Conservation (phyloP, 352 stramenopile genomes). For the Phytopythium chamaehyphon region DNA sequence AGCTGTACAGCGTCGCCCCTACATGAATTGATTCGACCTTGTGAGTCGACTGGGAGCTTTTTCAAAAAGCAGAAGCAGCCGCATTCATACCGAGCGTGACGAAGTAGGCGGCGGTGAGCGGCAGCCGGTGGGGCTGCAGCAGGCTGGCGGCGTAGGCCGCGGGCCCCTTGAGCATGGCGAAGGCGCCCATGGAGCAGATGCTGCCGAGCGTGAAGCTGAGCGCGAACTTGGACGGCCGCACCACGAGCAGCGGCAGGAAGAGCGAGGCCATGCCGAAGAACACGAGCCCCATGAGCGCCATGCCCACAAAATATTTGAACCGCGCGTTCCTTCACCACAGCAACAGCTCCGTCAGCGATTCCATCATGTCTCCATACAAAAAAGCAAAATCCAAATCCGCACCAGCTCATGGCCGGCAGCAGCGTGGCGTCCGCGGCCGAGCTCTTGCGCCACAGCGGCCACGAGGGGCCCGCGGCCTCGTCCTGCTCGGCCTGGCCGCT, state of each 20-base stretch:
- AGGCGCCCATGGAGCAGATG: constrained; percentile 66
- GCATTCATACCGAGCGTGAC: constrained; percentile 69
- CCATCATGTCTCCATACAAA: neutral
- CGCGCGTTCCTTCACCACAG: constrained; percentile 48
- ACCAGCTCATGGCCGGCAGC: constrained; percentile 60
- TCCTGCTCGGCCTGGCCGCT: constrained; percentile 32
- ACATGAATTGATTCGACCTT: no score
- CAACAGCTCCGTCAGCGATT: constrained; percentile 1
- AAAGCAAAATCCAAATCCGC: neutral
- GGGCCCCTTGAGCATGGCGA: constrained; percentile 76
- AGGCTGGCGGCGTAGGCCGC: constrained; percentile 49
- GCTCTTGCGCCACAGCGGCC: constrained; percentile 41
- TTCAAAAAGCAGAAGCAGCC: no score
- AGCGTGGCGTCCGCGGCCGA: constrained; percentile 24
- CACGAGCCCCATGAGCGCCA: constrained; percentile 61
- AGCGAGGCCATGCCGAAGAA: constrained; percentile 84
- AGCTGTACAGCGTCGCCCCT: constrained; percentile 77
- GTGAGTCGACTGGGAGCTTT: no score
- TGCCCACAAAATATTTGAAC: constrained; percentile 80
- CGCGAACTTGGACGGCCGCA: constrained; percentile 79
- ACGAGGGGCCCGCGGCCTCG: constrained; percentile 20
- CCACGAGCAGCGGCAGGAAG: constrained; percentile 75
- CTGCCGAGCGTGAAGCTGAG: constrained; percentile 80
- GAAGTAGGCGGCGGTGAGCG: constrained; percentile 68
- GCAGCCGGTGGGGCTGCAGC: constrained; percentile 56